Conservation (phyloP, 768 basidiomycete species). For the Boletus reticuloceps region DNA sequence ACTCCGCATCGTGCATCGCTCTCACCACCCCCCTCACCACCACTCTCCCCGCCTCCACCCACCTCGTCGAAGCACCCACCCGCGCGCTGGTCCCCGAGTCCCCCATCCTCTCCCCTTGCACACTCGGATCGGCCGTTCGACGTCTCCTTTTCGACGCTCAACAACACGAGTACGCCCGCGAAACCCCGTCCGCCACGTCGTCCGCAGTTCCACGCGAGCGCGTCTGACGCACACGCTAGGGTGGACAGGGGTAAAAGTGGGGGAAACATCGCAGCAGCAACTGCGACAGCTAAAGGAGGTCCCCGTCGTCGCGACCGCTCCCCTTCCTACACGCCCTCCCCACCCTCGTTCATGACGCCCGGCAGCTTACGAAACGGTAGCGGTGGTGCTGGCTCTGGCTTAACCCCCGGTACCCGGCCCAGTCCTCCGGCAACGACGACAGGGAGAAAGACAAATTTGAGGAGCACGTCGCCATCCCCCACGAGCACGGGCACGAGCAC, state of each 20-base stretch:
- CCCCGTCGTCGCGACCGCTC: conserved; percentile 6
- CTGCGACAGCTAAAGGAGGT: not conserved
- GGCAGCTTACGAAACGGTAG: not conserved
- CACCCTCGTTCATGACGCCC: conserved; percentile 10
- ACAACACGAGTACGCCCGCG: conserved; percentile 30
- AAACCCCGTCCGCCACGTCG: conserved; percentile 17
- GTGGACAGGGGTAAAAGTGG: too few relatives aligned
- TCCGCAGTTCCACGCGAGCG: not conserved
- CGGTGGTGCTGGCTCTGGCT: too few relatives aligned
- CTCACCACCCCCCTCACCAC: not conserved
- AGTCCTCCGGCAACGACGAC: not conserved
- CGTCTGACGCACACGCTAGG: not conserved
- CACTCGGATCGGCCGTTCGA: conserved; percentile 19
- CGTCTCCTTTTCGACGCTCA: conserved; percentile 21
- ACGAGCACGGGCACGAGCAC: not conserved
- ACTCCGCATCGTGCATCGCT: not conserved
- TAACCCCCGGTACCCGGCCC: too few relatives aligned
- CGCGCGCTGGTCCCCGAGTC: not conserved
- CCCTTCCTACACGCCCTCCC: conserved; percentile 18
- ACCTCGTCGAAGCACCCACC: not conserved
- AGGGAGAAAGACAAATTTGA: not conserved
- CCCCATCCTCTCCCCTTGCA: conserved; percentile 1
- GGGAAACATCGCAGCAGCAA: not conserved
- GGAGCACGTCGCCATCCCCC: not conserved
- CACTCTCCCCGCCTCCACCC: not conserved